Conservation (phyloP, 148 eudicot species). For the Rhododendron mucronatum region DNA sequence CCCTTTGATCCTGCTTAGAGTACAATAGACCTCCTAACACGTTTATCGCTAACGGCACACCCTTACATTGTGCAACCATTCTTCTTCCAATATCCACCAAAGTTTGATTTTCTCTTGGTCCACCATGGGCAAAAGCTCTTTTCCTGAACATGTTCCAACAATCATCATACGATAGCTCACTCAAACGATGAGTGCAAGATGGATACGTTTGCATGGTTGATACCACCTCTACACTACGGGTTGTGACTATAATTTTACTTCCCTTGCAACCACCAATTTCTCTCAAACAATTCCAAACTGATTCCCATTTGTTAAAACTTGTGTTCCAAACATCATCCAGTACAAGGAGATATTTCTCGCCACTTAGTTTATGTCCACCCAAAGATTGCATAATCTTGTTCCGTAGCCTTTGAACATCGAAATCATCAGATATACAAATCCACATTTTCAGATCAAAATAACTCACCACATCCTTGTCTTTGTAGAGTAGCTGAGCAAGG, state of each 20-base stretch:
- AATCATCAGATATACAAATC: conserved; percentile 9
- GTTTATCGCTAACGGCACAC: not conserved
- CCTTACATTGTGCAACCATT: not conserved
- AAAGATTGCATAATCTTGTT: not conserved
- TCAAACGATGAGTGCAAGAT: not conserved
- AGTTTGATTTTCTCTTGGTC: not conserved
- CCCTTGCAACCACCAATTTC: not conserved
- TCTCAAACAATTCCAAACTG: not conserved
- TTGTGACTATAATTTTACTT: too few relatives aligned
- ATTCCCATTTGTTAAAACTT: not conserved
- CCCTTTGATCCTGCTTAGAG: not conserved
- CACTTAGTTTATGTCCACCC: not conserved
- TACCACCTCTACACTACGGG: too few relatives aligned
- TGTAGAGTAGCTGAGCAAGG: not conserved
- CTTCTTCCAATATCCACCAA: not conserved
- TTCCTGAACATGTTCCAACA: conserved; percentile 1
- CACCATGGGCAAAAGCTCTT: not conserved
- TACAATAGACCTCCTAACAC: not conserved
- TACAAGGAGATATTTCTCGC: conserved; percentile 10
- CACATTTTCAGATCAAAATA: not conserved
- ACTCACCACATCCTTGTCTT: not conserved
- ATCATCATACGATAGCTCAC: not conserved
- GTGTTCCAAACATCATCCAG: conserved; percentile 18
- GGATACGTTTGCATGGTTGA: not conserved
- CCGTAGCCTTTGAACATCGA: not conserved